Evolutionary conservation across 768 basidiomycete species (phyloP), one percentile per base, ranked within the genome.

Genomic region (Dacryopinax spathularia): DNA sequence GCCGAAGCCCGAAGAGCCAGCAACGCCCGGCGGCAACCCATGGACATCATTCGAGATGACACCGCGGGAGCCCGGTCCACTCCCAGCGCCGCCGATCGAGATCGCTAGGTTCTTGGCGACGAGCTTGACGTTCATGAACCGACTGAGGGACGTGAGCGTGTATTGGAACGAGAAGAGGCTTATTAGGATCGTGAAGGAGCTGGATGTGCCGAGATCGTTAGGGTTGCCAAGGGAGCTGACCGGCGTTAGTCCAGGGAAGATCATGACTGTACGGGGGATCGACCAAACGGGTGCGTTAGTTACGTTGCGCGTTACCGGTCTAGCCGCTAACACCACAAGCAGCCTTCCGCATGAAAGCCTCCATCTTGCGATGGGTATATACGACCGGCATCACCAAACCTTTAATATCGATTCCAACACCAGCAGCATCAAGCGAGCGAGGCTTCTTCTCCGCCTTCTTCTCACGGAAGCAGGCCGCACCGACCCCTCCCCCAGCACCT

Each of bases 31-130:
- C 61, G 64, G 68, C 31, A 75, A 76, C 48, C 75, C 77, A 2
- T 96, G 92, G 90, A 93, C 95, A 2, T 80, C 86, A 0, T 96
- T 99, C 72, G 83, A 89, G 65, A 94, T 99, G 89, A 78, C 79
- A 2, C 79, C 96, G 1, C 82, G 95, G 56, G 89, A 95, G 69
- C 83, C 87, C 2, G 77, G 80, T 1, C 83, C 91, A 0, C 85
- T 95, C 64, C 91, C 91, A 0, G 79, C 82, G 18, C 80, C 88
- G 6, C 77, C 78, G 0, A 89, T 94, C 66, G 92, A 97, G 69
- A 85, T 97, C 66, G 84, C 88, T 33, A 83, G 90, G 22, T 97
- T 99, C 72, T 79, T 99, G 20, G 81, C 86, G 36, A 94, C 92
- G 1, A 90, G 89, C 0, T 85, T 99, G 63, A 93, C 92, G 0